These are phyloP conservation scores for Haplosporangium sp. DNA, from an alignment of 371 early-diverging fungal species.

Conservation along the genomic window DNA sequence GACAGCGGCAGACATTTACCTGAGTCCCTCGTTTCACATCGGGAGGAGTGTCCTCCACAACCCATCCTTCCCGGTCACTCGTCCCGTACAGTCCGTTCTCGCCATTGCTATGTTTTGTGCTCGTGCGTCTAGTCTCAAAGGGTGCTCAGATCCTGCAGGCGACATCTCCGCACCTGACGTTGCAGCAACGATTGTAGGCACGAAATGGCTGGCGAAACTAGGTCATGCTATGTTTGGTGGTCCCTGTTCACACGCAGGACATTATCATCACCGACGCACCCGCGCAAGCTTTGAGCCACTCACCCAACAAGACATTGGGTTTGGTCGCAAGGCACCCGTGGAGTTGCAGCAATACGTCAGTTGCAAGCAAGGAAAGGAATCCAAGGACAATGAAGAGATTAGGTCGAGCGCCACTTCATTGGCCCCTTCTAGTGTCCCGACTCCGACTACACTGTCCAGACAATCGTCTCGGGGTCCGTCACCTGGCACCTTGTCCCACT, in stretches of 20 bases:
- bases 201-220: slow-evolving; percentile 32
- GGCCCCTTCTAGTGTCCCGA: too few species aligned
- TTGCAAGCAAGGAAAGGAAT: background rate
- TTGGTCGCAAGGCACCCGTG: slow-evolving; percentile 3
- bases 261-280: slow-evolving; percentile 32
- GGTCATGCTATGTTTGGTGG: slow-evolving; percentile 42
- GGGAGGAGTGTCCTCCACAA: slow-evolving; percentile 31
- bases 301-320: slow-evolving; percentile 11
- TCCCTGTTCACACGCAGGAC: slow-evolving; percentile 31
- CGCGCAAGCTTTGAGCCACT: slow-evolving; percentile 17
- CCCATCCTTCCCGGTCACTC: slow-evolving; percentile 1
- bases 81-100: slow-evolving; percentile 11
- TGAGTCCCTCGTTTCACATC: slow-evolving; percentile 21
- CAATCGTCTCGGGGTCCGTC: background rate
- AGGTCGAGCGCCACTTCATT: too few species aligned
- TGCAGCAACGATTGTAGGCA: slow-evolving; percentile 15
- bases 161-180: too few species aligned
- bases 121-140: slow-evolving; percentile 15
- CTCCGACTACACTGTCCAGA: background rate
- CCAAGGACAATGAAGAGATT: too few species aligned
- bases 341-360: slow-evolving; percentile 6
- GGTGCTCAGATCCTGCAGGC: background rate
- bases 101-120: slow-evolving; percentile 31
- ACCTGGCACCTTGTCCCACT: slow-evolving; percentile 3
- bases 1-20: slow-evolving; percentile 20